Conservation (phyloP, 2,329 filamentous ascomycete species). For the Penicillium digitatum region DNA sequence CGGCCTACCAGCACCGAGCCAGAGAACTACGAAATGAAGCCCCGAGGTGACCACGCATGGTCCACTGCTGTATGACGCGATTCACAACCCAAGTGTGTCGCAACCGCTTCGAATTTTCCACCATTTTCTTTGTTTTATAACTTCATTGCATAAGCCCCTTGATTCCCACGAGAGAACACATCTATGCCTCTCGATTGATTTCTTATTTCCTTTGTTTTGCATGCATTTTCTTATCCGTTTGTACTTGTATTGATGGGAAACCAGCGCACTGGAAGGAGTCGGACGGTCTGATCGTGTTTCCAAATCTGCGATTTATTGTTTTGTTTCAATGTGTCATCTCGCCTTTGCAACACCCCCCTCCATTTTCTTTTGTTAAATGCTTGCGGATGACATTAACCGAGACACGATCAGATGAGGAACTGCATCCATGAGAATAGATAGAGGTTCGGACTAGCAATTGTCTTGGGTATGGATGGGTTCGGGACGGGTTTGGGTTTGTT, state of each 20-base stretch:
- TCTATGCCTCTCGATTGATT: conserved; percentile 12
- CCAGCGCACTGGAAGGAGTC: conserved; percentile 12
- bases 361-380: conserved; percentile 19
- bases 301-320: conserved; percentile 6
- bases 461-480: conserved; percentile 7
- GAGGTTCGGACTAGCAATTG: conserved; percentile 4
- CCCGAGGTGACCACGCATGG: conserved; percentile 40
- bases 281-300: conserved; percentile 12
- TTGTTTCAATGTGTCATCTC: conserved; percentile 17
- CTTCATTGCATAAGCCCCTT: conserved; percentile 23
- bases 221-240: conserved; percentile 13
- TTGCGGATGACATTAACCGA: conserved; percentile 26
- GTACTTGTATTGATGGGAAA: conserved; percentile 12
- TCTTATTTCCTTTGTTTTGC: conserved; percentile 13
- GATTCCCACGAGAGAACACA: conserved; percentile 22
- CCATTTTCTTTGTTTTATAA: conserved; percentile 21
- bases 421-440: conserved; percentile 18
- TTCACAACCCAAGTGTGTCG: background rate
- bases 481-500: conserved; percentile 11
- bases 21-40: conserved; percentile 61
- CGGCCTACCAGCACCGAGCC: conserved; percentile 73
- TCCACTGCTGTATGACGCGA: conserved; percentile 33
- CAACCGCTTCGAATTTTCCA: conserved; percentile 3
- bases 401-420: conserved; percentile 29
- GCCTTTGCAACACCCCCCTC: background rate